phyloP scores from a whole-genome alignment of 306 rosid genomes.

The Vachellia collinsii region DNA sequence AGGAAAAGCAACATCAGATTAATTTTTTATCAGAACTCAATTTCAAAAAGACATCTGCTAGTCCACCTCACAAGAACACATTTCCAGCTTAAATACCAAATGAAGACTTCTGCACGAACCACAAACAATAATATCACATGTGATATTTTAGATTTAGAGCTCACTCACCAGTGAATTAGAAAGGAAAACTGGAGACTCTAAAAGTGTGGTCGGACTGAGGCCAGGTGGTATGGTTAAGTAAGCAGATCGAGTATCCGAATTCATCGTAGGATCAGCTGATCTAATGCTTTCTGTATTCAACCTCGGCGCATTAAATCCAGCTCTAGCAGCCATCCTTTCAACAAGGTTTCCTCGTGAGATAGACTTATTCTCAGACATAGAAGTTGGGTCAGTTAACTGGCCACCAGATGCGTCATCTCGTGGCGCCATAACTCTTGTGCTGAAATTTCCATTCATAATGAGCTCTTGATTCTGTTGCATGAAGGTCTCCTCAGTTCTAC shows the following conservation, averaged over 20 bases:
- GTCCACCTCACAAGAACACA: background rate
- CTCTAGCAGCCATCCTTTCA: conserved; percentile 90
- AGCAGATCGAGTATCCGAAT: conserved; percentile 70
- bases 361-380: conserved; percentile 50
- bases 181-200: conserved; percentile 93
- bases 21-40: background rate
- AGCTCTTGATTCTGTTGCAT: conserved; percentile 47
- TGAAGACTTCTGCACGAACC: conserved; percentile 7
- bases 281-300: conserved; percentile 84
- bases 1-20: background rate
- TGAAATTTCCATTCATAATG: conserved; percentile 24
- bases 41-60: background rate
- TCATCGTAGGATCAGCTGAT: conserved; percentile 66
- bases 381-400: conserved; percentile 41
- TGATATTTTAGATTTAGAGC: conserved; percentile 29
- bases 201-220: conserved; percentile 92
- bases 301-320: conserved; percentile 97
- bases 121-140: background rate
- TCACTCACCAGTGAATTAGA: conserved; percentile 84
- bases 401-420: conserved; percentile 46
- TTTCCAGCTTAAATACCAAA: conserved; percentile 4
- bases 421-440: conserved; percentile 24
- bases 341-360: conserved; percentile 68
- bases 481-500: conserved; percentile 54
- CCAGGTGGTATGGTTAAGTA: conserved; percentile 90